phyloP scores from a whole-genome alignment of 305 asterid species.

The Plantago rigida region DNA sequence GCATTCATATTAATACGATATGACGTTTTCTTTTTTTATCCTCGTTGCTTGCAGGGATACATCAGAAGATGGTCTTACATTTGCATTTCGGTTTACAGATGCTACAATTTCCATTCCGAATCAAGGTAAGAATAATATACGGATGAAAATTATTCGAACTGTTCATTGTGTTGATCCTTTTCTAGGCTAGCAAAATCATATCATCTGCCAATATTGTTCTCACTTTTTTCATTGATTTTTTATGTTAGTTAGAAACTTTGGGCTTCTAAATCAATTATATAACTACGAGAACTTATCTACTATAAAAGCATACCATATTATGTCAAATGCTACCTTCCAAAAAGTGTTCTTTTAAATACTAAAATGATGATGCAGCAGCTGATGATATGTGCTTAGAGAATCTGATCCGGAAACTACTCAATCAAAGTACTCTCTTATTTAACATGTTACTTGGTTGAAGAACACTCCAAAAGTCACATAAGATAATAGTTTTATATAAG shows the following conservation, averaged over 20 bases:
- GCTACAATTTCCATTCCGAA: slow-evolving; percentile 62
- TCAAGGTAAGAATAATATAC: slow-evolving; percentile 58
- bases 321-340: no score
- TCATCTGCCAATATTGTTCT: neutral
- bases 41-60: slow-evolving; percentile 54
- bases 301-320: no score
- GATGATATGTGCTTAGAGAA: no score
- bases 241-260: neutral
- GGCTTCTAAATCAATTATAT: neutral
- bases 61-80: slow-evolving; percentile 90
- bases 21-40: slow-evolving; percentile 11
- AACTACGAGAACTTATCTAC: no score
- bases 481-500: no score
- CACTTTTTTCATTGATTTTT: slow-evolving; percentile 14
- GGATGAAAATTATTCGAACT: slow-evolving; percentile 19
- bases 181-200: slow-evolving; percentile 14
- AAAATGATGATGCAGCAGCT: no score
- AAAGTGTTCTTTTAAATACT: no score
- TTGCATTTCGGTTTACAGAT: slow-evolving; percentile 94
- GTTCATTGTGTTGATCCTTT: slow-evolving; percentile 11
- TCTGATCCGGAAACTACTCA: no score
- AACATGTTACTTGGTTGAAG: no score
- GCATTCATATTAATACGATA: neutral
- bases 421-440: no score
- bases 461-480: no score